Evolutionary conservation across 345 rosid species (phyloP), one percentile per base, ranked within the genome.

Genomic region (Acer campestre): DNA sequence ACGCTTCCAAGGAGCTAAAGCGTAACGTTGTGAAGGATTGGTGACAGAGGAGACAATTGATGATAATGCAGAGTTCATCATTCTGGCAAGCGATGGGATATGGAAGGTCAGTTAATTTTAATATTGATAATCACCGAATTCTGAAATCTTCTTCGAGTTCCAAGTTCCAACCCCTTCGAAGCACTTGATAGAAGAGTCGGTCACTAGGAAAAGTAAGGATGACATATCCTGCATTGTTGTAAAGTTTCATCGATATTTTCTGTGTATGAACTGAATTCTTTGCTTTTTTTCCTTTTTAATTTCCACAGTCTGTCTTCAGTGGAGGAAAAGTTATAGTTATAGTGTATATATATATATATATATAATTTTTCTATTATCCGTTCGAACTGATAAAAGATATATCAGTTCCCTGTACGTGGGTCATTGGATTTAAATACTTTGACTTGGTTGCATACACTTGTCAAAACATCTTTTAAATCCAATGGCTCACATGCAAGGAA

Each of bases 221-320:
- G 98, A 95, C 82, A 93, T 95, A 75, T 95, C 98, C 10, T 95
- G 98, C 88, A 82, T 95, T 65, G 94, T 95, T 79, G 97, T 95
- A 35, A 87, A 82, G 82, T 90, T 95, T 66, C 94, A 84, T 44
- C 87, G 81, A 80, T 67, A 29, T 11, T 56, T 55, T 70, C 18
- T 61, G 17, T 14, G 25, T 13, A 44, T 5, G 29, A 48, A 75
- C 4, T 42, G 20, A 35, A 18, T 5, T 5, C 14, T 49, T 23
- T 64, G 49, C 35, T 20, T 18, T 59, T 59, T 2, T 20, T 20
- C 38, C 27, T 22, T 59, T 9, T 20, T n/a, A 59, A 59, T 20
- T 4, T 59, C 27, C 27, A 3, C 10, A 12, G 18, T 12, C 48
- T 62, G 29, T 70, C 7, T n/a, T 55, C 22, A 42, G 53, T 53